These are phyloP conservation scores for Tilletia horrida DNA, from an alignment of 1,284 basidiomycete genomes.

Conservation along the genomic window DNA sequence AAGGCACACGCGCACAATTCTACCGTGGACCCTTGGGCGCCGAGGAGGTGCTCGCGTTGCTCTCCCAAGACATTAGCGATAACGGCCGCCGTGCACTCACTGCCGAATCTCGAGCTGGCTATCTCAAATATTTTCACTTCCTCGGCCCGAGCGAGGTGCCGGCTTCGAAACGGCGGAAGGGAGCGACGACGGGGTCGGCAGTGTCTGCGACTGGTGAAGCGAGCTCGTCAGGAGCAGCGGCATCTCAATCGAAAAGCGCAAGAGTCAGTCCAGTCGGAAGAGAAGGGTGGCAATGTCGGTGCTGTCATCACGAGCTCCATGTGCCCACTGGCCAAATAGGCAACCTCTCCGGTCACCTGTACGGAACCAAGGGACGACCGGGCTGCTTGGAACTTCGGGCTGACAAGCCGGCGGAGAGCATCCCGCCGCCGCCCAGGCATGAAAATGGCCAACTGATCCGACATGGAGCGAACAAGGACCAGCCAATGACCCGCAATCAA, in stretches of 20 bases:
- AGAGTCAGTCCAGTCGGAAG: neutral
- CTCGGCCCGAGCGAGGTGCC: neutral
- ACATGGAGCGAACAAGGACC: no score
- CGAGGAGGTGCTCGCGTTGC: neutral
- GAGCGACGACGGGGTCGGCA: neutral
- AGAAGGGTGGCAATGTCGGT: constrained; percentile 2
- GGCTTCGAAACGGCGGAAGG: neutral
- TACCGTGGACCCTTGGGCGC: neutral
- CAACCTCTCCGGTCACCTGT: neutral
- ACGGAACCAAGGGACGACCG: neutral
- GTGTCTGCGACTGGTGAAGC: no score
- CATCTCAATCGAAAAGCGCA: no score
- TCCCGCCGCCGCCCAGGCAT: neutral
- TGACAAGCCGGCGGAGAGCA: neutral
- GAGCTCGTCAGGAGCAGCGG: no score
- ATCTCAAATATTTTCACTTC: constrained; percentile 5
- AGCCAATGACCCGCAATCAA: no score
- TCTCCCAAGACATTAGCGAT: neutral
- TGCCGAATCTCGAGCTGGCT: neutral
- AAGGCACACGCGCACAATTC: neutral
- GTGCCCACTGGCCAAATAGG: neutral
- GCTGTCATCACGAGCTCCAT: neutral
- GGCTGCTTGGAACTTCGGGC: neutral
- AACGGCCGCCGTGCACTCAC: neutral
- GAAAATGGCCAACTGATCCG: no score